Percentiles rank a stretch among this genome's conserved stretches.
Conservation (phyloP, 1,284 basidiomycete genomes). For the Irpex rosettiformis region DNA sequence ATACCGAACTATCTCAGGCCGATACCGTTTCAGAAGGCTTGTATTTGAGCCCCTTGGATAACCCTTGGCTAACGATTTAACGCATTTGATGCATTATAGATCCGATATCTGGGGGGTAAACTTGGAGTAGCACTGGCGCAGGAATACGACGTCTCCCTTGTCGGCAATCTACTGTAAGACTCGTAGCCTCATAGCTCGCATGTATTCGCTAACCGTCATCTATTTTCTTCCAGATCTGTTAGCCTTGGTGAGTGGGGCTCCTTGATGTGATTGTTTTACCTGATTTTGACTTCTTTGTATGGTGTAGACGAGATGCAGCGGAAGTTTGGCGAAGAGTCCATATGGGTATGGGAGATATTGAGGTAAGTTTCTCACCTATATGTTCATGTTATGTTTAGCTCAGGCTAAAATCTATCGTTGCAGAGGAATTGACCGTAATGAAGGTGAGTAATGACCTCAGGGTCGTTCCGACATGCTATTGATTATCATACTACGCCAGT, state of each 20-base stretch:
- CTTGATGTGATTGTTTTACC: not conserved
- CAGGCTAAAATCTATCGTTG: not conserved
- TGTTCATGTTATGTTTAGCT: not conserved
- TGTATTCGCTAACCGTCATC: no score
- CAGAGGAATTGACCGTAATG: conserved; percentile 87
- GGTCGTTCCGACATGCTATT: not conserved
- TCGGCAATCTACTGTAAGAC: conserved; percentile 81
- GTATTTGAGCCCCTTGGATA: conserved; percentile 1
- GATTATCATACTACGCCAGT: conserved; percentile 44
- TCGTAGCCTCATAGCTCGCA: conserved; percentile 6
- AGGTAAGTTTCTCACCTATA: conserved; percentile 39
- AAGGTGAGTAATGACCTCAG: conserved; percentile 57
- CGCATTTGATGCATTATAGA: conserved; percentile 42
- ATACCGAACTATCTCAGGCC: conserved; percentile 81
- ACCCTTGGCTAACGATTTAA: not conserved
- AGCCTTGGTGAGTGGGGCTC: conserved; percentile 36
- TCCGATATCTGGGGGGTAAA: conserved; percentile 94
- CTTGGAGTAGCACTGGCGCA: conserved; percentile 85
- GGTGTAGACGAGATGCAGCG: conserved; percentile 72
- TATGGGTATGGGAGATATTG: conserved; percentile 89
- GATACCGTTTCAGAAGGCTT: conserved; percentile 84
- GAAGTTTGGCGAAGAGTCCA: conserved; percentile 79
- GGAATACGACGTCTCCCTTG: conserved; percentile 86
- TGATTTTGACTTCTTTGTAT: conserved; percentile 1
- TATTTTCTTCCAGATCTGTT: conserved; percentile 35